Evolutionary conservation across 768 basidiomycete species (phyloP), one percentile per base, ranked within the genome.

Genomic region (Mrakia frigida): DNA sequence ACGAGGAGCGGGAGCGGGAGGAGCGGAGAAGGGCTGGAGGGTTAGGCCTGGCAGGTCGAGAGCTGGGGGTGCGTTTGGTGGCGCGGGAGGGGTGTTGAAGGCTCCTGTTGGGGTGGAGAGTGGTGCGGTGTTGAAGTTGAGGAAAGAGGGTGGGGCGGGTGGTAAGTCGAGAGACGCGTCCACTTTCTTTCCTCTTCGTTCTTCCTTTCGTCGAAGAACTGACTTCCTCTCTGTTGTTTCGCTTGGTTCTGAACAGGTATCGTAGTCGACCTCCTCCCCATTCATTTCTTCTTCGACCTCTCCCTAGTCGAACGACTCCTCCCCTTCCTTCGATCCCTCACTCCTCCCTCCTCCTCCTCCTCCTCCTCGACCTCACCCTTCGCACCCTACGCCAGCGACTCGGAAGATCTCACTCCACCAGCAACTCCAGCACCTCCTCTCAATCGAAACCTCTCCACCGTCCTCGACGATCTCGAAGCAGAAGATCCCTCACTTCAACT

Each of bases 281-380:
- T 95, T 14, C 93, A 94, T 80, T 59, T 91, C n/a, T 92, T 93
- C 80, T 71, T 92, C 37, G 92, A 95, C 81, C 84, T 92, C 81
- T 84, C 76, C 79, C 84, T 79, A 80, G 82, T 81, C 9, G 79
- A 80, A 72, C 76, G 80, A 77, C 70, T 85, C 82, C 77, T 83
- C 86, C 63, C 80, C 0, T 91, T 90, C 78, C 53, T 90, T 60
- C 85, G 88, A 13, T 86, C 87, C 21, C 53, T 87, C 50, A 79
- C 81, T n/a, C 81, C 78, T 1, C 73, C 80, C 31, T 43, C 77
- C 33, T 46, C 70, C 3, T 43, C 77, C 33, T 46, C 70, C 3
- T 76, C 80, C 10, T 50, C 46, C 46, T 80, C 81, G 74, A 65
- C 37, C 10, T 52, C 76, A 18, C 39, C 18, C 41, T 72, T 16